Conservation (phyloP, 1,284 basidiomycete genomes). For the Melampsora larici-populina region DNA sequence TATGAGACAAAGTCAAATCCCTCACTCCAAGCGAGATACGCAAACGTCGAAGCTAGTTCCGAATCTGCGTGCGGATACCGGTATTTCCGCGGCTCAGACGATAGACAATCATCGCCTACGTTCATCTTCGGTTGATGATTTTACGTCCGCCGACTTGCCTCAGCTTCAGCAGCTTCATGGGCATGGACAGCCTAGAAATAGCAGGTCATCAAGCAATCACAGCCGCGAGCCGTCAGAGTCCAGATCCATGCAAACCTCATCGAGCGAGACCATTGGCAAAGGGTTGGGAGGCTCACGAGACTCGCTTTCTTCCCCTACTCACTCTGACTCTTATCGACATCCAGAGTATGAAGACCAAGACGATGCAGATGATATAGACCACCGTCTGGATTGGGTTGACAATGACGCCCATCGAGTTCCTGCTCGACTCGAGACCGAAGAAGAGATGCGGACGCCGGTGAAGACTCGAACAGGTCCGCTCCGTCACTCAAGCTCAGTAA, state of each 20-base stretch:
- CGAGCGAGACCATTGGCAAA: constrained; percentile 33
- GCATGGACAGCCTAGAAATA: background rate
- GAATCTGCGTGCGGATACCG: background rate
- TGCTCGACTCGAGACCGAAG: background rate
- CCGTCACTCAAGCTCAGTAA: constrained; percentile 20
- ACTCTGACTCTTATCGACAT: background rate
- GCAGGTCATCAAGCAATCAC: background rate
- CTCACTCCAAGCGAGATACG: background rate
- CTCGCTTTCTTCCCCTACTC: background rate
- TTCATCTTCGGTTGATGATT: background rate
- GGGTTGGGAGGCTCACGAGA: background rate
- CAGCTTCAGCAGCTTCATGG: background rate
- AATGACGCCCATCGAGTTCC: too few species aligned
- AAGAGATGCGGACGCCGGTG: constrained; percentile 27
- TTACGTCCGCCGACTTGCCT: too few species aligned
- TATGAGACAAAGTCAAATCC: background rate
- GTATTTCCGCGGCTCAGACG: background rate
- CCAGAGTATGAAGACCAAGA: background rate
- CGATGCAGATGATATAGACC: background rate
- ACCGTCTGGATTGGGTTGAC: background rate
- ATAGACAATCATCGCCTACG: background rate
- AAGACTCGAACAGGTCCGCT: constrained; percentile 9
- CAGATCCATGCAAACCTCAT: constrained; percentile 32
- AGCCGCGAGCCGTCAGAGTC: constrained; percentile 25
- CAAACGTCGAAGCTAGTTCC: background rate